These are phyloP conservation scores for Cornus suecica DNA, from an alignment of 148 eudicot genomes.

Conservation along the genomic window DNA sequence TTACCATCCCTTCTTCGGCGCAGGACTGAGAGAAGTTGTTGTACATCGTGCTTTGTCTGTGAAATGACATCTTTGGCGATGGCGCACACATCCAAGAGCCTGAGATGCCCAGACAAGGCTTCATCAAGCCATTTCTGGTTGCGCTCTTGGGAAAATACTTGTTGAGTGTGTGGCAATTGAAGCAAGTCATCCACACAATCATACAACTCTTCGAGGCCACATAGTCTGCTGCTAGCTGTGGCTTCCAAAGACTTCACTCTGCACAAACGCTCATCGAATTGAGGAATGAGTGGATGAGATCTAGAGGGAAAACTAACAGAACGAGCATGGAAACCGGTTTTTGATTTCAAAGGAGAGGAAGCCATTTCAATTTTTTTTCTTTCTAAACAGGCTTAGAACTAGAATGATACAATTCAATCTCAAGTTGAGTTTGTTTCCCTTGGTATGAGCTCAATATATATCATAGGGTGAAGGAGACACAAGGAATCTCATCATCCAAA, in stretches of 20 bases:
- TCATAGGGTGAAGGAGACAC: not conserved
- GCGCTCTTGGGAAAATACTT: conserved; percentile 11
- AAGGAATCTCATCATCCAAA: conserved; percentile 5
- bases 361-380: conserved; percentile 13
- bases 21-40: conserved; percentile 16
- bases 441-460: not conserved
- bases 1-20: conserved; percentile 13
- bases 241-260: conserved; percentile 21
- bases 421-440: not conserved
- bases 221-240: conserved; percentile 17
- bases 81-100: conserved; percentile 26
- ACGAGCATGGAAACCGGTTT: conserved; percentile 13
- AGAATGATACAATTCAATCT: not conserved
- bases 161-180: conserved; percentile 30
- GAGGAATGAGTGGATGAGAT: conserved; percentile 20
- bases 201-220: conserved; percentile 18
- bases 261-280: conserved; percentile 24
- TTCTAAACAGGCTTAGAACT: not conserved
- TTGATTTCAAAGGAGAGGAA: conserved; percentile 12
- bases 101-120: conserved; percentile 15
- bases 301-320: conserved; percentile 24
- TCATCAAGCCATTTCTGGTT: conserved; percentile 20
- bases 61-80: conserved; percentile 15
- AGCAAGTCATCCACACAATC: conserved; percentile 30
- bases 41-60: conserved; percentile 16